These are phyloP conservation scores for Globisporangium sylvaticum DNA, from an alignment of 352 stramenopile genomes.

Conservation along the genomic window DNA sequence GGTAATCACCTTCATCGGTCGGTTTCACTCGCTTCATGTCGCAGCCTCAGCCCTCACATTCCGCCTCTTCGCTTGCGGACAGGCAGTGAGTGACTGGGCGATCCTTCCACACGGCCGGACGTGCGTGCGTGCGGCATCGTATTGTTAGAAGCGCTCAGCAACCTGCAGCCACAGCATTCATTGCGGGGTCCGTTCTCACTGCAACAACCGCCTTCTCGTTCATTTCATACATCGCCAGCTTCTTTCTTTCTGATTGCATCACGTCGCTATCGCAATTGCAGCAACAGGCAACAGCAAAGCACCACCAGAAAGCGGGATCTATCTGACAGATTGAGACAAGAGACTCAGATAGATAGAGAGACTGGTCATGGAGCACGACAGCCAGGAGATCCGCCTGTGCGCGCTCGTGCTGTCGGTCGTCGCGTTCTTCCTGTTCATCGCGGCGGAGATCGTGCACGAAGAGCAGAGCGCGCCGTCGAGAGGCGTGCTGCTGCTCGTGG, in stretches of 20 bases:
- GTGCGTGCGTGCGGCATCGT: background rate
- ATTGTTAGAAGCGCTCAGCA: background rate
- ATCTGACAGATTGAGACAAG: background rate
- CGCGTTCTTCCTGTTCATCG: constrained; percentile 61
- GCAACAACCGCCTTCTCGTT: background rate
- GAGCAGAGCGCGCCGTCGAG: constrained; percentile 18
- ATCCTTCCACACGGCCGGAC: background rate
- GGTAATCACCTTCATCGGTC: background rate
- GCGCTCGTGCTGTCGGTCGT: constrained; percentile 50
- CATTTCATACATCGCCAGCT: background rate
- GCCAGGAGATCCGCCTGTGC: constrained; percentile 46
- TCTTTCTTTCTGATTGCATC: background rate
- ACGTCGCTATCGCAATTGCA: constrained; percentile 1
- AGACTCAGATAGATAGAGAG: background rate
- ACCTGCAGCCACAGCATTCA: background rate
- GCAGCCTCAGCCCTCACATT: background rate
- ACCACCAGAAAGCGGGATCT: background rate
- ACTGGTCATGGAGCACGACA: constrained; percentile 43
- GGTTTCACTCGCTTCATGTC: background rate
- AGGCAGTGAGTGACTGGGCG: background rate
- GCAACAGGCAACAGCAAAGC: background rate
- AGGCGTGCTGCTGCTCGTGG: constrained; percentile 40
- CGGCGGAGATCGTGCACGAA: constrained; percentile 40
- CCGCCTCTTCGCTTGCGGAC: background rate
- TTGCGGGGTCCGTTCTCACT: background rate